Evolutionary conservation across 352 stramenopile genomes (phyloP), one percentile per base, ranked within the genome.

Genomic region (Discostella stelligera): DNA sequence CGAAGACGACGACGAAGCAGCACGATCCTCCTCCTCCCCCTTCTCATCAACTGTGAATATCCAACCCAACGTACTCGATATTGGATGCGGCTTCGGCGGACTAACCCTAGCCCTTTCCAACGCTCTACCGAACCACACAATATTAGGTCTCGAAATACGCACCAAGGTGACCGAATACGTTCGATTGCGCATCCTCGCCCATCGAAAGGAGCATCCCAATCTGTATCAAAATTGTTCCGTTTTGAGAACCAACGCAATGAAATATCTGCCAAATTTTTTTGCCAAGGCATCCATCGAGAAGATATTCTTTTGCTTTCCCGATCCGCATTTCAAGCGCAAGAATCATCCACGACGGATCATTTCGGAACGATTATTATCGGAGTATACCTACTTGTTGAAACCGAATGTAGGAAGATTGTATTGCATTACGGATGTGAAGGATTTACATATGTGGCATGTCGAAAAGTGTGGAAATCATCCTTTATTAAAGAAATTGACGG

Each of bases 301-400:
- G 85, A 93, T 99, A 50, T 99, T 99, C 85, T 98, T 99, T 87
- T 99, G 96, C 84, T 99, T 99, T 87, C 96, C 97, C 53, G 97
- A 99, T 86, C 97, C 97, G 32, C 96, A 99, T 84, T 99, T 99
- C 82, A 99, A 99, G 86, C 89, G 93, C 66, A 98, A 98, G 79
- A 98, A 99, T 85, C 95, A 99, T 84, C 92, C 94, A 48, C 91
- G 96, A 30, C 86, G 96, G 77, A 93, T 94, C 59, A 71, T 94
- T 16, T 89, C 78, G 1, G 77, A 89, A 30, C 85, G 95, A 48
- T 79, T 99, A 44, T 87, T 99, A 37, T 94, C 95, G 0, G 97
- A 99, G 90, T 99, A 99, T 86, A 95, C 96, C 25, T 98, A 98
- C 84, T 86, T 98, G 37, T 88, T 99, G 37, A 90, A 90, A 65